Percentiles rank a stretch among this genome's conserved stretches.
Evolutionary conservation across 257 asterid genomes (phyloP).

Genomic region (Coffea canephora): DNA sequence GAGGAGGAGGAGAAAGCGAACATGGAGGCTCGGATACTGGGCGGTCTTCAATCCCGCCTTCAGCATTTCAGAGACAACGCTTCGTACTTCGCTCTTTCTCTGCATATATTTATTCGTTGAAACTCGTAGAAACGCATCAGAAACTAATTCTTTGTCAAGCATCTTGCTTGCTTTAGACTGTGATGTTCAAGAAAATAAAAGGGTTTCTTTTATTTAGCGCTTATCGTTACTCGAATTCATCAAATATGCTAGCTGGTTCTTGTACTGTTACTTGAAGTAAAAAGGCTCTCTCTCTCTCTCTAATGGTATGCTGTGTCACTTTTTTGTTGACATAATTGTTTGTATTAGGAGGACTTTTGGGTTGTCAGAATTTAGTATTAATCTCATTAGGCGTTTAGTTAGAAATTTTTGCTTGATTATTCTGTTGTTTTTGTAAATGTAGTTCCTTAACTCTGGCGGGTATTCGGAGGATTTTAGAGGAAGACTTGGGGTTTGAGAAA

Average conservation of each 20-base stretch:
- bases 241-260: background rate
- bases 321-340: background rate
- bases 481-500: conserved; percentile 70
- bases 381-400: background rate
- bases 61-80: conserved; percentile 13
- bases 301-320: background rate
- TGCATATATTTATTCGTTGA: background rate
- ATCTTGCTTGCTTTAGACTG: background rate
- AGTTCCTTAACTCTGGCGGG: conserved; percentile 68
- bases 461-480: conserved; percentile 78
- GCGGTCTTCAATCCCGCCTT: conserved; percentile 9
- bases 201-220: too few relatives aligned
- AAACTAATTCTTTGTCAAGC: too few relatives aligned
- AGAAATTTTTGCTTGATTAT: conserved; percentile 13
- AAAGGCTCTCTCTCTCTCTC: background rate
- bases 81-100: background rate
- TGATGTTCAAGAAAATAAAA: too few relatives aligned
- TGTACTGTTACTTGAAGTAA: background rate
- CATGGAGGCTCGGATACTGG: background rate
- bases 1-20: background rate
- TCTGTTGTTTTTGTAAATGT: conserved; percentile 36
- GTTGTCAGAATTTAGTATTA: too few relatives aligned
- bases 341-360: background rate
- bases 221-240: background rate
- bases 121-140: background rate